Base-by-base conservation (phyloP, 2,329 filamentous ascomycete genomes). In the Colletotrichum sp. region DNA sequence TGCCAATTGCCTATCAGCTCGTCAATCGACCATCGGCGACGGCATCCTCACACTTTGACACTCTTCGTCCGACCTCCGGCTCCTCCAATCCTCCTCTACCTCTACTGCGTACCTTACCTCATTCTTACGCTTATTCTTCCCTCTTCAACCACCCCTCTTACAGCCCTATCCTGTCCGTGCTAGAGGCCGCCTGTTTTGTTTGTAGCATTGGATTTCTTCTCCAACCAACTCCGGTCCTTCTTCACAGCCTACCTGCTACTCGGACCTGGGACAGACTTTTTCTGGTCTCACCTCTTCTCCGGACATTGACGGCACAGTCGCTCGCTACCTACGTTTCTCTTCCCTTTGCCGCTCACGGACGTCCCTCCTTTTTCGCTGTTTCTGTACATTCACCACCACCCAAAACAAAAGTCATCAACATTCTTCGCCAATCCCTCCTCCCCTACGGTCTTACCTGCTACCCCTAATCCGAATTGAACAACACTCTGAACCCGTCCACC, bases 81-180 rank as follows among this genome's bases (percentile, higher is more conserved):
- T 48, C 70, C 38, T 14, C 30, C 71, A 59, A 52, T 52, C 43
- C 43, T 52, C 43, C 43, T 52, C 43, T 52, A 21, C 43, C 66
- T 59, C 52, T 72, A 30, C 34, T 36, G 14, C 34, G 14, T 36
- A 36, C 34, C 55, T 74, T 16, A 62, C 55, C 26, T 67, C 36
- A 38, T 58, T 69, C 67, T 36, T 59, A 52, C 43, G 43, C 43
- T 52, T 52, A 52, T 55, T 28, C 48, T 62, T 55, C 36, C 56
- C 24, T 43, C 21, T 14, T 28, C 32, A 36, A 16, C 14, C 43
- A 9, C 48, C 32, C 34, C n/a, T 32, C 56, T 34, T 30, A 56
- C 67, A 69, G 67, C 67, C 67, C 56, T 69, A 62, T 61, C 26
- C 67, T 28, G 67, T 69, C 67, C 67, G 56, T 62, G 67, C 67